Evolutionary conservation across 805 yeast species (phyloP).

Genomic region (Candida suzukii): DNA sequence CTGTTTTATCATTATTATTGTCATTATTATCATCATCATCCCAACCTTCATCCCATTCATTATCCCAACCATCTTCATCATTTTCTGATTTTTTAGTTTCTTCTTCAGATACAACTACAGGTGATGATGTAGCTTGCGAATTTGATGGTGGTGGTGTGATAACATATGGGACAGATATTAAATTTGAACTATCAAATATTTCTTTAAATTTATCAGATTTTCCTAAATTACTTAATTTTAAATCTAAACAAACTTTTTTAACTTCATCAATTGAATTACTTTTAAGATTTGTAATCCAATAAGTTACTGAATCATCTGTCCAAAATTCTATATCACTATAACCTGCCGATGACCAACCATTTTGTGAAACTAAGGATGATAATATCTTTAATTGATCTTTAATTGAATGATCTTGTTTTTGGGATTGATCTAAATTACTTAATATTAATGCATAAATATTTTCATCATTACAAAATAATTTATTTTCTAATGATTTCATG

Average conservation of each 20-base stretch:
- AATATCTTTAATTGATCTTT: conserved; percentile 10
- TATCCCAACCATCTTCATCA: conserved; percentile 16
- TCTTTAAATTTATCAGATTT: conserved; percentile 6
- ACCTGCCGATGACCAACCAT: conserved; percentile 23
- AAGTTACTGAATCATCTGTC: conserved; percentile 22
- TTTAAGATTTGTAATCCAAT: conserved; percentile 20
- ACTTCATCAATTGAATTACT: conserved; percentile 19
- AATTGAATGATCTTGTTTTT: conserved; percentile 1
- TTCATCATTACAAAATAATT: conserved; percentile 13
- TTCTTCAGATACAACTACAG: background rate
- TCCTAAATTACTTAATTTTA: conserved; percentile 4
- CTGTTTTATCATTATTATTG: conserved; percentile 5
- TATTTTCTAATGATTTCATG: conserved; percentile 12
- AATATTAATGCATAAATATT: conserved; percentile 20
- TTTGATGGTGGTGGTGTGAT: background rate
- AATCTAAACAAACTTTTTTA: conserved; percentile 13
- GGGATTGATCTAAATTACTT: conserved; percentile 11
- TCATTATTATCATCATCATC: conserved; percentile 2
- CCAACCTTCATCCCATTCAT: conserved; percentile 15
- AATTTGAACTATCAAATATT: conserved; percentile 2
- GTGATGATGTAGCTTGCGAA: background rate
- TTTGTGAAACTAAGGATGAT: conserved; percentile 14
- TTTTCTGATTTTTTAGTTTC: background rate
- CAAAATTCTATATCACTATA: conserved; percentile 26
- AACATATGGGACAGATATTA: background rate